Evolutionary conservation across 2,329 filamentous ascomycete species (phyloP).

Genomic region (Paradendryphiella salina): DNA sequence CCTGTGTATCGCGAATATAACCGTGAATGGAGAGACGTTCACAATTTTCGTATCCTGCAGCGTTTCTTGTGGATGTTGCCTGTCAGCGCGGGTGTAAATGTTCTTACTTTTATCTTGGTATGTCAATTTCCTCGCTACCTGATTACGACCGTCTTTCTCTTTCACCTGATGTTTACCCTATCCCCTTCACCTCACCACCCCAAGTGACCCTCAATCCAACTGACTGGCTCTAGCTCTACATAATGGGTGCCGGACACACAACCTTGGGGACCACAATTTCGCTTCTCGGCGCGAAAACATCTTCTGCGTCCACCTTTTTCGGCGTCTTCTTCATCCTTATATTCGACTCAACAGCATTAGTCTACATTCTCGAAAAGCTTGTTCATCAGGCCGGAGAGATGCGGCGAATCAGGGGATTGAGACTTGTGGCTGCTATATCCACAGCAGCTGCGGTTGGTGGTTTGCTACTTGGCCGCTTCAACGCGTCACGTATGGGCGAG

Average conservation of each 20-base stretch:
- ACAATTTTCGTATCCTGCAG: slow-evolving; percentile 32
- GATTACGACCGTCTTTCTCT: neutral
- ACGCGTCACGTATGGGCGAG: slow-evolving; percentile 16
- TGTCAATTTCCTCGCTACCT: slow-evolving; percentile 9
- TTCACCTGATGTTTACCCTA: neutral
- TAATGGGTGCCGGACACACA: slow-evolving; percentile 34
- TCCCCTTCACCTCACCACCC: neutral
- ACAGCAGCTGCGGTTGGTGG: slow-evolving; percentile 34
- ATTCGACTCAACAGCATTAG: slow-evolving; percentile 29
- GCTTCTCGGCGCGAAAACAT: slow-evolving; percentile 35
- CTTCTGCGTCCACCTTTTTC: slow-evolving; percentile 27
- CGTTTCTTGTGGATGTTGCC: slow-evolving; percentile 34
- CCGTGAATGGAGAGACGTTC: slow-evolving; percentile 35
- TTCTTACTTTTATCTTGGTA: slow-evolving; percentile 40
- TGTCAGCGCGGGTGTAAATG: slow-evolving; percentile 31
- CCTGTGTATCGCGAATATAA: slow-evolving; percentile 28
- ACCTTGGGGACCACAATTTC: slow-evolving; percentile 37
- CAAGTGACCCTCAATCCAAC: neutral
- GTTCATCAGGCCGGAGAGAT: slow-evolving; percentile 26
- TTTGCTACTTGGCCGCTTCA: slow-evolving; percentile 31
- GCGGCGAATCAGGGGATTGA: slow-evolving; percentile 32
- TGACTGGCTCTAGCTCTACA: slow-evolving; percentile 27
- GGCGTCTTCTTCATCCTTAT: slow-evolving; percentile 38
- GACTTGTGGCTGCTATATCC: slow-evolving; percentile 34
- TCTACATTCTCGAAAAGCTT: slow-evolving; percentile 30